phyloP scores from a whole-genome alignment of 495 filamentous ascomycete species.

The Glutinoglossum americanum region DNA sequence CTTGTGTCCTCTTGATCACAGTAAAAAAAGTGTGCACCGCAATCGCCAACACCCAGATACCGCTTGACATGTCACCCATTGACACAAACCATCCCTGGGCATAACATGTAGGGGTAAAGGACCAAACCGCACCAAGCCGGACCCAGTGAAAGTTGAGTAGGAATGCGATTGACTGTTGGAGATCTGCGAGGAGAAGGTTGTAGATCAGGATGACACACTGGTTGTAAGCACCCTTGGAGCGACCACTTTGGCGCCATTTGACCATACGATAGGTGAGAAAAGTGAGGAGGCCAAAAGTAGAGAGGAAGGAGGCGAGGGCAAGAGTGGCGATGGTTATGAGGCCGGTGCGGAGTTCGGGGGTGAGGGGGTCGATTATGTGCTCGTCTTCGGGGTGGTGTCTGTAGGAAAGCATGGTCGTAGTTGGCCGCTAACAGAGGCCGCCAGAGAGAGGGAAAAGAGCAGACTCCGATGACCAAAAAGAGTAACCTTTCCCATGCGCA shows the following conservation, averaged over 20 bases:
- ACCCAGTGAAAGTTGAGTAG: conserved; percentile 43
- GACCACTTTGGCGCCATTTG: conserved; percentile 15
- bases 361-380: not conserved
- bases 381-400: not conserved
- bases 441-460: too few relatives aligned
- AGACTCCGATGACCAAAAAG: too few relatives aligned
- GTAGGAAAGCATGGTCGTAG: not conserved
- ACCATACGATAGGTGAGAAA: conserved; percentile 14
- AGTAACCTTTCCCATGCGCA: too few relatives aligned
- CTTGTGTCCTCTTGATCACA: conserved; percentile 34
- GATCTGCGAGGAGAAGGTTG: conserved; percentile 52
- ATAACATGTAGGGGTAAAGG: conserved; percentile 33
- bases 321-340: not conserved
- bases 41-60: conserved; percentile 49
- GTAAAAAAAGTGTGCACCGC: conserved; percentile 46
- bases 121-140: conserved; percentile 30
- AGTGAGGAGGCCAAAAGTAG: not conserved
- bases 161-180: conserved; percentile 49
- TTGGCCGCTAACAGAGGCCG: too few relatives aligned
- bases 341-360: not conserved
- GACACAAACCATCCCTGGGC: conserved; percentile 52
- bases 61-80: conserved; percentile 45
- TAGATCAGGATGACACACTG: conserved; percentile 56
- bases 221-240: conserved; percentile 27
- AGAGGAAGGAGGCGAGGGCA: not conserved